Conservation (phyloP, 164 flowering plant genomes). For the grape (Vitis vinifera) region ASM3070453v1 NC_081818.1:3404001-3404500, state of each 20-base stretch:
- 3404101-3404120: too few species aligned
- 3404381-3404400: slow-evolving; percentile 13
- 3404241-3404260: not conserved
- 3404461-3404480: slow-evolving; percentile 14
- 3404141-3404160: too few species aligned
- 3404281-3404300: not conserved
- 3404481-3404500: not conserved
- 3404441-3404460: not conserved
- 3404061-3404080: too few species aligned
- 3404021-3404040: too few species aligned
- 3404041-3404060: too few species aligned
- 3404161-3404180: too few species aligned
- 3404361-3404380: slow-evolving; percentile 10
- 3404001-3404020: too few species aligned
- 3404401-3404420: slow-evolving; percentile 31
- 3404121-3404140: too few species aligned
- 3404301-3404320: slow-evolving; percentile 8
- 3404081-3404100: too few species aligned
- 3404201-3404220: not conserved
- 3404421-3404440: slow-evolving; percentile 16
- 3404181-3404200: too few species aligned
- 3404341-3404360: slow-evolving; percentile 4
- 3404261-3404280: not conserved
- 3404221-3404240: not conserved
- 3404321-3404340: too few species aligned